Base-by-base conservation (phyloP, 208 protist species). In the Hexamita inflata region DNA sequence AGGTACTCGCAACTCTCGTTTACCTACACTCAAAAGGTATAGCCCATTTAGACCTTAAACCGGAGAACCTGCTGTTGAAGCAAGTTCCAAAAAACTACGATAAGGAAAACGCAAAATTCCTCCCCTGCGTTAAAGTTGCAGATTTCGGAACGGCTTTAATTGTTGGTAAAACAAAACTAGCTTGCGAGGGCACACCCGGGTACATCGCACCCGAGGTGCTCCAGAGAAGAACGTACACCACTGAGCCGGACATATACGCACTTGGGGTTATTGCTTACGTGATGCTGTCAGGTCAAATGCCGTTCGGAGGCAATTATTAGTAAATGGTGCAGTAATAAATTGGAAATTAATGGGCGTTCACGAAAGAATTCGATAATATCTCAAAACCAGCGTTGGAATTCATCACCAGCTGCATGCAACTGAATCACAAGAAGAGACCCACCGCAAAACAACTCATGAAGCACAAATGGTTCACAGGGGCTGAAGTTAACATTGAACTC, bases 1-100 rank as follows among this genome's bases (percentile, higher is more conserved):
- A 86, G 45, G 74, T 89, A 0, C 73, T 85, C 35, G 74, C 83
- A 61, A 85, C 84, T 26, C 67, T 89, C 0, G 29, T 42, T 29
- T 88, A 89, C 77, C 68, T 90, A 24, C 86, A 89, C 73, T 35
- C 45, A 11, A 79, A 84, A 39, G 80, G 85, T n/a, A 85, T 91
- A 42, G 82, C 83, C 35, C 90, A 93, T 77, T 82, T 89, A 7
- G 90, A 93, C 80, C 59, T 93, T 49, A 92, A 92, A 75, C 78
- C 88, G 30, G 88, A 91, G 79, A 92, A 93, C 67, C 79, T 92
- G 34, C 77, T 92, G 30, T 49, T 92, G 0, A 76, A 39, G n/a
- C 58, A 83, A 35, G 32, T 45, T 24, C 39, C 39, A 28, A 45
- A 40, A 19, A 66, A 78, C 39, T 13, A 58, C 28, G 13, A 66